Conservation (phyloP, 257 asterid genomes). For the Eustoma russellianum region DNA sequence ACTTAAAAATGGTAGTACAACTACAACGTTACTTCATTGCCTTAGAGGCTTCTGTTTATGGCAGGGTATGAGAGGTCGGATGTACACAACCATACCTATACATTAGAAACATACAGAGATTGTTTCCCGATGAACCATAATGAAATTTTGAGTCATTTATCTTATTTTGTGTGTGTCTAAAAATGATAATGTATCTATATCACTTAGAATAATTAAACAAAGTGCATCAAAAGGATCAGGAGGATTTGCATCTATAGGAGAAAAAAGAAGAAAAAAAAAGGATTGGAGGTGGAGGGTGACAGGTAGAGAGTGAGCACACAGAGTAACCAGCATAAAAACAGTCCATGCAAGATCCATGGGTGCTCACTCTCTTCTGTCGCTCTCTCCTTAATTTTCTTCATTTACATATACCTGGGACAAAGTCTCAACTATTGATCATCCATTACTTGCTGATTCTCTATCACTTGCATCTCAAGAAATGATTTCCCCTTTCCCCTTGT, state of each 20-base stretch:
- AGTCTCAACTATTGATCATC: not conserved
- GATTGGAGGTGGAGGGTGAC: constrained; percentile 29
- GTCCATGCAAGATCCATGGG: constrained; percentile 42
- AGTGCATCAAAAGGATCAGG: no score
- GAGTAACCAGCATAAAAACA: constrained; percentile 27
- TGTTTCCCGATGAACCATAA: rapidly evolving
- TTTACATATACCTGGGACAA: no score
- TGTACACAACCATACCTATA: no score
- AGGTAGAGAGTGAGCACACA: constrained; percentile 60
- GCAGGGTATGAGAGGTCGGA: no score
- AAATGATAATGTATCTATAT: not conserved
- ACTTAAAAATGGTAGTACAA: no score
- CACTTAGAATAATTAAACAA: not conserved
- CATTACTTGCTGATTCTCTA: not conserved
- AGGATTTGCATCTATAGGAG: no score
- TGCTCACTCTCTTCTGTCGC: constrained; percentile 65
- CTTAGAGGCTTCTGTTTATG: no score
- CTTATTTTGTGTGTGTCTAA: no score
- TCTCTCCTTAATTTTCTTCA: not conserved
- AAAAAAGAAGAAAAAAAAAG: no score
- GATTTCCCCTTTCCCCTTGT: not conserved
- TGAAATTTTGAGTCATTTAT: no score
- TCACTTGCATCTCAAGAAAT: not conserved
- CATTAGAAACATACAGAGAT: no score
- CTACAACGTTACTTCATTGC: no score